Evolutionary conservation across 2,329 filamentous ascomycete species (phyloP).

Genomic region (Ophiostoma montium): DNA sequence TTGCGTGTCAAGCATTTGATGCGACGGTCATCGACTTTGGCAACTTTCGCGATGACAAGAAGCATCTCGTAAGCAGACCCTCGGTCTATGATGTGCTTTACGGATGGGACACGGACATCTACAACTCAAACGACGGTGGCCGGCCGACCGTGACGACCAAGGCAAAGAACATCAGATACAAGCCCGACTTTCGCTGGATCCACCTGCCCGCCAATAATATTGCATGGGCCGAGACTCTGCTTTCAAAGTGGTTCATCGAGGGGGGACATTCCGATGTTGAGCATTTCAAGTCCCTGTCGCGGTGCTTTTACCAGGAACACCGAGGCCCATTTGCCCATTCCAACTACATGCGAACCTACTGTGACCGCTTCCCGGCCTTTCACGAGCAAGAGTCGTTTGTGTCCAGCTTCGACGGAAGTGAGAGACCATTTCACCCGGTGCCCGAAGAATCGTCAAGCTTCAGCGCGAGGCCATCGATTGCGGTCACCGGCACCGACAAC

Average conservation of each 20-base stretch:
- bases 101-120: conserved; percentile 27
- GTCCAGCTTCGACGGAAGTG: conserved; percentile 16
- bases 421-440: conserved; percentile 14
- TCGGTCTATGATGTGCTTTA: conserved; percentile 39
- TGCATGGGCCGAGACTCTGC: conserved; percentile 46
- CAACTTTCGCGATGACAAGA: conserved; percentile 23
- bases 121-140: conserved; percentile 21
- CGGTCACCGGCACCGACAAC: not conserved
- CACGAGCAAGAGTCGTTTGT: conserved; percentile 13
- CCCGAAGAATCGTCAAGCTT: conserved; percentile 18
- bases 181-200: conserved; percentile 36
- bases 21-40: conserved; percentile 40
- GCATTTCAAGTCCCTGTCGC: conserved; percentile 47
- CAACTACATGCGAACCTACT: conserved; percentile 47
- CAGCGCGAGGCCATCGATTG: conserved; percentile 9
- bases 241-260: conserved; percentile 52
- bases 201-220: conserved; percentile 41
- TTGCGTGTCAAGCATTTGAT: conserved; percentile 33
- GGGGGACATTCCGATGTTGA: conserved; percentile 47
- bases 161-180: conserved; percentile 30
- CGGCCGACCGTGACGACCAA: conserved; percentile 29
- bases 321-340: conserved; percentile 43
- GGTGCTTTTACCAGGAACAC: conserved; percentile 48
- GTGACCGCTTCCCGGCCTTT: conserved; percentile 31
- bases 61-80: conserved; percentile 30